Percentiles rank a stretch among this genome's conserved stretches.
Evolutionary conservation across 441 rosid genomes (phyloP).

Genomic region (Geranium incanum): DNA sequence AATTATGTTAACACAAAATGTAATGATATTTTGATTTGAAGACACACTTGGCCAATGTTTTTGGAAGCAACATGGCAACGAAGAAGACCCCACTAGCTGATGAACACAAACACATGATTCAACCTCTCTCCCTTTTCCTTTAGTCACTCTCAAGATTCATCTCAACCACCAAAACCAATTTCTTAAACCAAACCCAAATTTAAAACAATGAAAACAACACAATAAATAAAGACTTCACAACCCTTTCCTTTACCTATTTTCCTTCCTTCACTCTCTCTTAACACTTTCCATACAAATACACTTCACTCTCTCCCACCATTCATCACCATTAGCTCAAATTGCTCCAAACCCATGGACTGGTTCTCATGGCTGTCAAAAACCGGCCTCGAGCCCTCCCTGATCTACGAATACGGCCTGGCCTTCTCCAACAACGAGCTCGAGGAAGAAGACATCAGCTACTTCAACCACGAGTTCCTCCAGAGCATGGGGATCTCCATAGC

Average conservation of each 20-base stretch:
- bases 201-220: neutral
- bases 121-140: neutral
- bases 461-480: constrained; percentile 65
- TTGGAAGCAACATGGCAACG: constrained; percentile 2
- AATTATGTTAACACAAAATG: neutral
- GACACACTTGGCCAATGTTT: neutral
- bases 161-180: neutral
- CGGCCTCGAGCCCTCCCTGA: constrained; percentile 50
- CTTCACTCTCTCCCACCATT: neutral
- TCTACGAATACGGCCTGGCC: constrained; percentile 54
- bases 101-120: constrained; percentile 4
- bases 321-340: neutral
- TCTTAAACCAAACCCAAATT: no score
- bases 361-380: constrained; percentile 65
- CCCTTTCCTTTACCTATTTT: neutral
- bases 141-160: constrained; percentile 6
- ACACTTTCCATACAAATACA: neutral
- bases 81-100: constrained; percentile 4
- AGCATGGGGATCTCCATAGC: constrained; percentile 64
- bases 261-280: neutral
- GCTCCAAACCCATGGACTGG: constrained; percentile 52
- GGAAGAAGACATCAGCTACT: constrained; percentile 47
- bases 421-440: constrained; percentile 54
- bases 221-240: neutral
- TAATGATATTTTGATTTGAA: neutral